Base-by-base conservation (phyloP, 306 rosid genomes). In the Trifolium repens region DNA sequence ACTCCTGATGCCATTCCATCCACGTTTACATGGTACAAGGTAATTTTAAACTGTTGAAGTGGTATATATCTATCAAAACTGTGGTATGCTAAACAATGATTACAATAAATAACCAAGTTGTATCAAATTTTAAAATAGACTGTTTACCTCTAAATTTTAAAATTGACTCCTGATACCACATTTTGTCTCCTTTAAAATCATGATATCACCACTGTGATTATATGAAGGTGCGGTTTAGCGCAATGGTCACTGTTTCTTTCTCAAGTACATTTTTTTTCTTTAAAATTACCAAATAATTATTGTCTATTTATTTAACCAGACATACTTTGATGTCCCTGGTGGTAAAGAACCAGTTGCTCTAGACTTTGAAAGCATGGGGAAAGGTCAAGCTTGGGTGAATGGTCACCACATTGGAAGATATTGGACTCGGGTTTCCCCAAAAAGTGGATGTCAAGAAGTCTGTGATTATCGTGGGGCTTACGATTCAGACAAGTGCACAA, bases 351-450 rank as follows among this genome's bases (percentile, higher is more conserved):
- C 98, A 15, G 89, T 94, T 57, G 89, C 97, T 79, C 87, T 94
- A 69, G 87, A 94, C 84, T 81, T 94, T 84, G 90, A 74, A 74
- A 94, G 96, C 91, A 94, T 94, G 98, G 98, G 98, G 76, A 94
- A 94, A 87, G 98, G 98, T 73, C 98, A 94, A 83, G 96, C 89
- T 66, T 94, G 98, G 98, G 98, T 91, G 80, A 94, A 94, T 78
- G 94, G 97, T 69, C 88, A 94, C 72, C 94, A 94, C 79, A 94
- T 94, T 34, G 98, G 98, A 85, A 86, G 98, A 87, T 94, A 94
- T 82, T 94, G 98, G 98, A 91, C 88, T 68, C 80, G 77, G 64
- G 88, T 85, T 85, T 75, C 97, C 70, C 97, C 94, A 16, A 69
- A 82, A 84, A 78, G 84, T 80, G 98, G 98, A 77, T 94, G 98